Evolutionary conservation across 768 basidiomycete genomes (phyloP).

Genomic region (Agaricus subrufescens): DNA sequence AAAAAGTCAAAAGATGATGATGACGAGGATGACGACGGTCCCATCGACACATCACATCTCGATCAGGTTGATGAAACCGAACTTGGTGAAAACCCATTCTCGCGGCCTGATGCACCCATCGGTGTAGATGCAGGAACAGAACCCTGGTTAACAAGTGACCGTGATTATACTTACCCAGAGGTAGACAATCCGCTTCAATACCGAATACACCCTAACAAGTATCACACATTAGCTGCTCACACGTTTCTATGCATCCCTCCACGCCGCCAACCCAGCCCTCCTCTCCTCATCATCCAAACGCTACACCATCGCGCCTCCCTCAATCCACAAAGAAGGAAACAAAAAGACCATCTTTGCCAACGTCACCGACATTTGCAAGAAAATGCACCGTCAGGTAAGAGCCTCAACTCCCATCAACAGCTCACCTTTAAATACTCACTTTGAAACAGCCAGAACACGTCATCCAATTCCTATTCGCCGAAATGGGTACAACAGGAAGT

Average conservation of each 20-base stretch:
- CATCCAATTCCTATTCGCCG: conserved; percentile 94
- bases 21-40: conserved; percentile 49
- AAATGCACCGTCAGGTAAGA: conserved; percentile 82
- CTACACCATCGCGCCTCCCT: conserved; percentile 95
- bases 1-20: conserved; percentile 38
- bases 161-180: conserved; percentile 96
- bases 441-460: conserved; percentile 83
- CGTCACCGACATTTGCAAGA: conserved; percentile 94
- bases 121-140: conserved; percentile 74
- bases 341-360: conserved; percentile 98
- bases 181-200: conserved; percentile 32
- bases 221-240: conserved; percentile 64
- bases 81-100: conserved; percentile 87
- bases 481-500: conserved; percentile 96
- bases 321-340: conserved; percentile 91
- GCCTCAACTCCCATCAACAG: neutral
- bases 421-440: neutral
- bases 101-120: conserved; percentile 48
- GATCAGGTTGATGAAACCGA: conserved; percentile 76
- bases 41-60: conserved; percentile 59
- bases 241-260: conserved; percentile 88
- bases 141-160: conserved; percentile 88
- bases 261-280: conserved; percentile 90
- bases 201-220: neutral
- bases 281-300: conserved; percentile 81